phyloP scores from a whole-genome alignment of 73 alveolate species.

The Tetrahymena malaccensis region DNA sequence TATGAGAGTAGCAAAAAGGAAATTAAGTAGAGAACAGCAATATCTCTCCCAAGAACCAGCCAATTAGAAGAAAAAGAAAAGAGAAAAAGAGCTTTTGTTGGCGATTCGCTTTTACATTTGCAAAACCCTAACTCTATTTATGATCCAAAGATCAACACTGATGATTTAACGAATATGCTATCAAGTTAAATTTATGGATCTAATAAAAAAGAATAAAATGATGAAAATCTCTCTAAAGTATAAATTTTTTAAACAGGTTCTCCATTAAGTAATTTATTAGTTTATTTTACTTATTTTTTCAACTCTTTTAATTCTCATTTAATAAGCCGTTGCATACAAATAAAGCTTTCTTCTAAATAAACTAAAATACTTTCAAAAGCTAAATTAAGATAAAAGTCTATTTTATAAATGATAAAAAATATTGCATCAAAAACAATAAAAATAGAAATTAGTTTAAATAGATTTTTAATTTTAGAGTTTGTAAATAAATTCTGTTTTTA shows the following conservation, averaged over 20 bases:
- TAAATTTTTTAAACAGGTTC: background rate
- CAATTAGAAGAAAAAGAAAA: background rate
- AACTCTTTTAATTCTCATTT: background rate
- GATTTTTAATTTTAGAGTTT: too few species aligned
- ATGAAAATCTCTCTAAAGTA: background rate
- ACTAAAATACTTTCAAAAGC: background rate
- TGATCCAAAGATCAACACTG: background rate
- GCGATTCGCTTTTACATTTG: background rate
- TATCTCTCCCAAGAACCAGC: background rate
- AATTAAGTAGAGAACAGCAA: background rate
- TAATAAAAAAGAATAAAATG: background rate
- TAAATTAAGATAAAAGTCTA: background rate
- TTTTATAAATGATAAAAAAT: too few species aligned
- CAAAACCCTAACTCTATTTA: background rate
- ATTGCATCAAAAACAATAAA: too few species aligned
- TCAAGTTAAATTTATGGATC: background rate
- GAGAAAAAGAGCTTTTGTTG: background rate
- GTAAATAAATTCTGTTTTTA: too few species aligned
- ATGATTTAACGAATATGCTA: background rate
- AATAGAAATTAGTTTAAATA: too few species aligned
- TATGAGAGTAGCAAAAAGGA: background rate
- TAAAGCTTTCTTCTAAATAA: background rate
- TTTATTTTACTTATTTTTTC: too few species aligned
- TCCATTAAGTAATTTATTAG: background rate
- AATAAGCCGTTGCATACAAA: background rate